Conservation (phyloP, 805 yeast species). For the Cyberlindnera japonica region DNA sequence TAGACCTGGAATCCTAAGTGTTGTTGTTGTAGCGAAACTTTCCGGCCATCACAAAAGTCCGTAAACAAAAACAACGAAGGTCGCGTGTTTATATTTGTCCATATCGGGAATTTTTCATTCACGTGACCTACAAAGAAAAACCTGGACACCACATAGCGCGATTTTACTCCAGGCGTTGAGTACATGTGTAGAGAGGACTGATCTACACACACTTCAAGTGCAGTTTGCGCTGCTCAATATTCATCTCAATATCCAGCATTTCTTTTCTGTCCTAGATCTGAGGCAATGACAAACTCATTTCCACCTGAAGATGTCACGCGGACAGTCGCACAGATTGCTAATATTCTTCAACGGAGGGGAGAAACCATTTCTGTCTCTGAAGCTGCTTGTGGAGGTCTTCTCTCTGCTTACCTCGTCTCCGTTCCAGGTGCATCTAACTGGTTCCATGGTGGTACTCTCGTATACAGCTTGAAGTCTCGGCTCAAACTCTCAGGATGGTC, state of each 20-base stretch:
- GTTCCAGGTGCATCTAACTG: conserved; percentile 83
- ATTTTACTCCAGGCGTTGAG: not conserved
- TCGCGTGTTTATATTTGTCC: conserved; percentile 14
- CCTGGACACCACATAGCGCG: not conserved
- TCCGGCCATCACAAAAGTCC: conserved; percentile 3
- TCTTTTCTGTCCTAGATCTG: not conserved
- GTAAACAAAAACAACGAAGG: conserved; percentile 15
- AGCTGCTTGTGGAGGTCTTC: conserved; percentile 86
- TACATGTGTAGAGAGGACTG: no score
- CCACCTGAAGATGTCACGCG: conserved; percentile 55
- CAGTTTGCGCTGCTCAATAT: no score
- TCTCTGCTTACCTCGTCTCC: conserved; percentile 75
- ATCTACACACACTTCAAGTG: no score
- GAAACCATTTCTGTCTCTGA: conserved; percentile 79
- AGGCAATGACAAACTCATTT: conserved; percentile 30
- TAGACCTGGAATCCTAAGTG: not conserved
- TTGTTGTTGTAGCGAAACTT: conserved; percentile 3
- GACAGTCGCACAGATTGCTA: conserved; percentile 56
- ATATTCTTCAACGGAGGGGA: conserved; percentile 44
- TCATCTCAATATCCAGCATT: no score
- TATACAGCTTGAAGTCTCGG: conserved; percentile 73
- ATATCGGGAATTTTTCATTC: conserved; percentile 5
- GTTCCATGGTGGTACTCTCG: conserved; percentile 80
- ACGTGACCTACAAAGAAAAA: not conserved
- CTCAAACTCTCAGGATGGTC: conserved; percentile 78